Base-by-base conservation (phyloP, 192 early-diverging fungal genomes). In the Spinellus fusiger region DNA sequence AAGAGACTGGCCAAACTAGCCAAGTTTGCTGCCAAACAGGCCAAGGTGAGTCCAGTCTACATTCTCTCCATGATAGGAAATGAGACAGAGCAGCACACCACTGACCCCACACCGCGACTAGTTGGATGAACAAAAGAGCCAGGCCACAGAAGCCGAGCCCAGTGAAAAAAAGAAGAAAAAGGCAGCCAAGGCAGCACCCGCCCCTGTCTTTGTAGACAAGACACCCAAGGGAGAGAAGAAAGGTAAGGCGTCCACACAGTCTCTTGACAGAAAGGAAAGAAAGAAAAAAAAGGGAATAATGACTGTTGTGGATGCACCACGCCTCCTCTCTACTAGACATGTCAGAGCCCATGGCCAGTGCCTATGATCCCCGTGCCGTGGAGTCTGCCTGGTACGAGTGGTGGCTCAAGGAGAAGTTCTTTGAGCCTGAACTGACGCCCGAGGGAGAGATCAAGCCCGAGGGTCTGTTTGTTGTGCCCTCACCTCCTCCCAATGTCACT, bases 401-500 rank as follows among this genome's bases (percentile, higher is more conserved):
- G 93, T 98, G 97, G 95, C 92, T 93, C 74, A 87, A 93, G 78
- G 75, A 89, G 68, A 90, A 88, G 10, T 92, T 82, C 73, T 98
- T 99, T 66, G 80, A 93, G 68, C 97, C 97, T 12, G 75, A 85
- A 62, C 74, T 91, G 53, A 79, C 76, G 1, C 63, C 74, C 22
- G 84, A 91, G 59, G 93, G 90, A 49, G 79, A 88, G 65, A 59
- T 80, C 65, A 84, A 79, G 54, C 74, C 85, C 10, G 88, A 89
- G 58, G 94, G 92, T 56, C 69, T 81, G 27, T 98, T 93, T 77
- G 89, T 96, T 31, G 84, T 99, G 64, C 85, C 94, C n/a, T 86
- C 91, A 13, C 97, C 95, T 12, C 97, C 97, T 66, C 97, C 97
- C n/a, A 99, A 99, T 71, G 90, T 99, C 44, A 99, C 97, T 18